Evolutionary conservation across 2,329 filamentous ascomycete species (phyloP), one percentile per base, ranked within the genome.

Genomic region (Shiraia bambusicola): DNA sequence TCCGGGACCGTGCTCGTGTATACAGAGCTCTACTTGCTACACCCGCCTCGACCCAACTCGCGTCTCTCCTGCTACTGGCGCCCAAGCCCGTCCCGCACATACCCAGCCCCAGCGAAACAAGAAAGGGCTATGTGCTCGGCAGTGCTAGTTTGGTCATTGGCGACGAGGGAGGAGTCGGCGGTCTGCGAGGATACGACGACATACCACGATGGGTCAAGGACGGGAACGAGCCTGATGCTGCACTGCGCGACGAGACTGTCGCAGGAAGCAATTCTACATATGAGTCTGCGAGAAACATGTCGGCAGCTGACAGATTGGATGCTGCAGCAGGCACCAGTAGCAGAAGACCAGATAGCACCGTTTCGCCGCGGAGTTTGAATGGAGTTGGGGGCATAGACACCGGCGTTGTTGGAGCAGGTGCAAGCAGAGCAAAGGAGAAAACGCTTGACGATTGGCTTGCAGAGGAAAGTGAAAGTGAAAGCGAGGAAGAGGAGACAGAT

Each of bases 51-150:
- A 86, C 83, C 1, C 89, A 97, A 66, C 80, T 98, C 12, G 93
- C 93, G 2, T 90, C 87, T 1, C 76, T 98, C 11, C 86, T 97
- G 66, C 82, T 98, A 1, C 79, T 97, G 2, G 93, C 93, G 0
- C 91, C 93, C 0, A 98, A 98, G 65, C 92, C 93, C 0, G 89
- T 93, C 0, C 93, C 93, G 0, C 88, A 95, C 47, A 86, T 87
- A 0, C 90, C 90, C 0, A 95, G 88, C 45, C 93, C 93, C 1
- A 95, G 88, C 0, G 91, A 95, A 63, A 83, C 81, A 2, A 81
- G 91, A 25, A 88, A 84, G 50, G 84, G 82, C 0, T 86, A 92
- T 43, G 76, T 85, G 1, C 76, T 98, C 0, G 93, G 93, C 9
- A 93, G 88, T 2, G 82, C 92, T 1, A 92, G 89, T 12, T 78